These are phyloP conservation scores for grape (Vitis vinifera) DNA, from an alignment of 164 flowering plant species.

Conservation along the genomic window ASM3070453v1 NC_081818.1:26526001-26526500, in stretches of 20 bases:
- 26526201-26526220: not conserved
- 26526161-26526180: not conserved
- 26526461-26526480: not conserved
- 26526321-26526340: not conserved
- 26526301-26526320: not conserved
- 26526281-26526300: not conserved
- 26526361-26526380: not conserved
- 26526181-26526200: too few relatives aligned
- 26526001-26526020: not conserved
- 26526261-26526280: slow-evolving; percentile 4
- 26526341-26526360: slow-evolving; percentile 1
- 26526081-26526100: not conserved
- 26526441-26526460: not conserved
- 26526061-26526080: not conserved
- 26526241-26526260: not conserved
- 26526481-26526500: not conserved
- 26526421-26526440: not conserved
- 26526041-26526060: not conserved
- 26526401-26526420: slow-evolving; percentile 6
- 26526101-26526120: slow-evolving; percentile 8
- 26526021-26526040: slow-evolving; percentile 9
- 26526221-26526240: not conserved
- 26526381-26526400: not conserved
- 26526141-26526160: not conserved
- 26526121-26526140: not conserved